Evolutionary conservation across 192 early-diverging fungal genomes (phyloP), one percentile per base, ranked within the genome.

Genomic region (Chytriomyces sp.): DNA sequence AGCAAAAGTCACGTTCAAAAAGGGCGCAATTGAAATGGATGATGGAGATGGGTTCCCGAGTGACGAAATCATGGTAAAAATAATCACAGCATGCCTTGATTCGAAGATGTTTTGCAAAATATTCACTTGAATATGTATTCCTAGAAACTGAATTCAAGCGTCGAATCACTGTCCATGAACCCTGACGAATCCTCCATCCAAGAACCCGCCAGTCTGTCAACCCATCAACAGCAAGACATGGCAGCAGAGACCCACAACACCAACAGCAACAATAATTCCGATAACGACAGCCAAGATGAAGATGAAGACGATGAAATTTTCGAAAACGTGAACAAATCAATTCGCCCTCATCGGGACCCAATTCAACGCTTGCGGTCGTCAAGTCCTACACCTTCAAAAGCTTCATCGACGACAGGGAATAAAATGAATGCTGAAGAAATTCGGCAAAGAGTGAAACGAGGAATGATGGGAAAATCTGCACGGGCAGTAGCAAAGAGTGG

Each of bases 381-480:
- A 47, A 77, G 71, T 9, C 59, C 67, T 5, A 60, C 78, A 50
- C 61, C 78, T 3, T 70, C 67, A 6, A 16, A 26, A 23, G 26
- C 59, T 18, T 63, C 70, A 35, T 24, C 76, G 7, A 75, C 80
- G 10, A 45, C 76, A 7, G 44, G 18, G 9, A 47, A 24, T 6
- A 64, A 64, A 57, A 9, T 82, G 16, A 78, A 79, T 46, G 66
- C 61, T 8, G 64, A 53, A 9, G 83, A 85, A 69, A 72, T 85
- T 53, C 75, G 78, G 65, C 77, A 81, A 50, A 24, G 72, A 3
- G 82, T 78, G 10, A 62, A 81, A 48, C 44, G 72, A 61, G 50
- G 78, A 50, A 81, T 70, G 45, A 81, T 53, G 78, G 65, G 78
- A 61, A 79, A 72, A 28, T 45, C 69, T 35, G 45, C 77, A 35